Evolutionary conservation across 176 grass and related monocot species (phyloP), one percentile per base, ranked within the genome.

Genomic region (Poa annua): DNA sequence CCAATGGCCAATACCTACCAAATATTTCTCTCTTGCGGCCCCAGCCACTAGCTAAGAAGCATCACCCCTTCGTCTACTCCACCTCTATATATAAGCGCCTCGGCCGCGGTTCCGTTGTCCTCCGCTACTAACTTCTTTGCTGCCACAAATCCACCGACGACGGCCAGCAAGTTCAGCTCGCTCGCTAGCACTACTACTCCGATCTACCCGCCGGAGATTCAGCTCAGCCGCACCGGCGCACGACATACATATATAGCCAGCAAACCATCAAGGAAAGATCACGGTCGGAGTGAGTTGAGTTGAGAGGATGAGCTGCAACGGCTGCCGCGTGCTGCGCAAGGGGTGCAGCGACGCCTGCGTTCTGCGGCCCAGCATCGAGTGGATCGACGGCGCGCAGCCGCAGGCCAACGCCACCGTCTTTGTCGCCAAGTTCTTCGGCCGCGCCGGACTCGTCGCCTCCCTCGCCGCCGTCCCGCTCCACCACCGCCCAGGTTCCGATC

Each of bases 381-480:
- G 94, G 94, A 97, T 97, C 81, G 82, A 92, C 69, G 86, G 84
- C 68, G 81, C 89, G 1, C 85, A 88, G 79, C 84, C 89, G 38
- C 91, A 94, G 74, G 94, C 84, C 77, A 90, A 97, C 83, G 94
- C 94, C 70, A 97, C 94, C 85, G 87, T 93, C 75, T 97, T 97
- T 82, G 94, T 97, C 68, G 94, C 94, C 69, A 97, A 97, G 86
- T 93, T 93, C 84, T 97, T 93, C 84, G 94, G 94, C 89, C 94
- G 94, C 80, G 94, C 94, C 38, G 91, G 89, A 3, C 94, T 97
- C 89, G 86, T 97, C 69, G 79, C 91, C 50, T 90, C 88, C 17
- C 89, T 97, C 79, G 88, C 87, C 71, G 73, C 81, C 34, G 94
- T 97, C 51, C 87, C 89, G 32, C 74, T 87, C 11, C 81, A 81